phyloP scores from a whole-genome alignment of 345 rosid genomes.

The Eutrema japonicum region DNA sequence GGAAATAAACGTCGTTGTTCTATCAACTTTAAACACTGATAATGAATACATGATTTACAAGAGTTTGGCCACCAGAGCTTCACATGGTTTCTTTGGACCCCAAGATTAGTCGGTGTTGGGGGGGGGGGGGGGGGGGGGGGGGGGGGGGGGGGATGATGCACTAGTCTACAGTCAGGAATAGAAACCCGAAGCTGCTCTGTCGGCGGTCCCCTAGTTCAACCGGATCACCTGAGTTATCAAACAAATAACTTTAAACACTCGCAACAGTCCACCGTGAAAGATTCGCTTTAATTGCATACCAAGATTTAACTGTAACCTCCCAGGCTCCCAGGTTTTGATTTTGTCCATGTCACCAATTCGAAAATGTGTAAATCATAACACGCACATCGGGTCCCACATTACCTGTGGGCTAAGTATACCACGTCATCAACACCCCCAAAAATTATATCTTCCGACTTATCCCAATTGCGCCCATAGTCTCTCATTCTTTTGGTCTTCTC shows the following conservation, averaged over 20 bases:
- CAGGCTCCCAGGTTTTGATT: constrained; percentile 50
- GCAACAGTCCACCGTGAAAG: constrained; percentile 7
- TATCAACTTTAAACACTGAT: too few species aligned
- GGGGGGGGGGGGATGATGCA: too few species aligned
- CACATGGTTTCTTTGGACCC: too few species aligned
- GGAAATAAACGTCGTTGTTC: background rate
- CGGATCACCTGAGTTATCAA: too few species aligned
- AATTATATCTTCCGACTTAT: background rate
- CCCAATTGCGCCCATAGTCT: constrained; percentile 15
- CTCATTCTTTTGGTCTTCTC: constrained; percentile 25
- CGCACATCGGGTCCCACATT: constrained; percentile 5
- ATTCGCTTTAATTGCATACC: constrained; percentile 23
- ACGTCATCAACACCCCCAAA: background rate
- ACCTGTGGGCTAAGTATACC: background rate
- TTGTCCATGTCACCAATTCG: constrained; percentile 47
- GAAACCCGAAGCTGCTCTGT: too few species aligned
- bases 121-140: too few species aligned
- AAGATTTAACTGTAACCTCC: background rate
- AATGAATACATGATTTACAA: too few species aligned
- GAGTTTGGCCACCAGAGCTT: too few species aligned
- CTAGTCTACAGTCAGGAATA: too few species aligned
- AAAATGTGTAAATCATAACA: constrained; percentile 15
- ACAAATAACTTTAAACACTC: background rate
- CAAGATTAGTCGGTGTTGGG: too few species aligned
- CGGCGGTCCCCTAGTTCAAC: too few species aligned